Evolutionary conservation across 2,329 filamentous ascomycete genomes (phyloP).

Genomic region (Fusarium clavum): DNA sequence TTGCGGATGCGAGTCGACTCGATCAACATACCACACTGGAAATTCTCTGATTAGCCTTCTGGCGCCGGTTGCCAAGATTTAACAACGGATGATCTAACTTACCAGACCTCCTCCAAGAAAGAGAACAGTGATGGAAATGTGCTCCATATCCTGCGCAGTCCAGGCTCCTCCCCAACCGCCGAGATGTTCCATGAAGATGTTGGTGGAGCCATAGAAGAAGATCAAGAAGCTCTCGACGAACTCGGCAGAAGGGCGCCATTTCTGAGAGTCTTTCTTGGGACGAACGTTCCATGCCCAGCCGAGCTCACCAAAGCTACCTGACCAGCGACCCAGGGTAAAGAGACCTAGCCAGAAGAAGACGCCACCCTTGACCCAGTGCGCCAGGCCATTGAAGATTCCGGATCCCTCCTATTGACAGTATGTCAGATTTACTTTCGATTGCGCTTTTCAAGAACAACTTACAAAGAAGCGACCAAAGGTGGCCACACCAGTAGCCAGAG

Average conservation of each 20-base stretch:
- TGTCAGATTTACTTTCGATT: slow-evolving; percentile 5
- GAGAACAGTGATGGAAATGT: slow-evolving; percentile 90
- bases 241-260: slow-evolving; percentile 83
- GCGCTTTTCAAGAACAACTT: slow-evolving; percentile 53
- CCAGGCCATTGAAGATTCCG: slow-evolving; percentile 83
- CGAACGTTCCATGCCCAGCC: slow-evolving; percentile 97
- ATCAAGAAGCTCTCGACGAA: slow-evolving; percentile 92
- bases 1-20: slow-evolving; percentile 78
- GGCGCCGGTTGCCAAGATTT: not conserved
- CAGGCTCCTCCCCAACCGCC: slow-evolving; percentile 77
- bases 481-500: slow-evolving; percentile 77
- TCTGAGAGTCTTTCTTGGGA: slow-evolving; percentile 66
- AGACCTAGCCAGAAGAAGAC: slow-evolving; percentile 96
- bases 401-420: slow-evolving; percentile 66
- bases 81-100: slow-evolving; percentile 52
- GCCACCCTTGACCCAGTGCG: slow-evolving; percentile 93
- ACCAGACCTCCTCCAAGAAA: slow-evolving; percentile 94
- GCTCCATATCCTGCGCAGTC: slow-evolving; percentile 85
- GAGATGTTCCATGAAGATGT: slow-evolving; percentile 93
- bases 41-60: slow-evolving; percentile 39
- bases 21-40: slow-evolving; percentile 82
- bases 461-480: slow-evolving; percentile 88
- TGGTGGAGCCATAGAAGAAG: slow-evolving; percentile 87
- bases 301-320: slow-evolving; percentile 88
- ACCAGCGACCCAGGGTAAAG: slow-evolving; percentile 87